Percentiles rank a stretch among this genome's conserved stretches.
phyloP scores from a whole-genome alignment of 1,139 yeast species.

The Candida buenavistaensis region DNA sequence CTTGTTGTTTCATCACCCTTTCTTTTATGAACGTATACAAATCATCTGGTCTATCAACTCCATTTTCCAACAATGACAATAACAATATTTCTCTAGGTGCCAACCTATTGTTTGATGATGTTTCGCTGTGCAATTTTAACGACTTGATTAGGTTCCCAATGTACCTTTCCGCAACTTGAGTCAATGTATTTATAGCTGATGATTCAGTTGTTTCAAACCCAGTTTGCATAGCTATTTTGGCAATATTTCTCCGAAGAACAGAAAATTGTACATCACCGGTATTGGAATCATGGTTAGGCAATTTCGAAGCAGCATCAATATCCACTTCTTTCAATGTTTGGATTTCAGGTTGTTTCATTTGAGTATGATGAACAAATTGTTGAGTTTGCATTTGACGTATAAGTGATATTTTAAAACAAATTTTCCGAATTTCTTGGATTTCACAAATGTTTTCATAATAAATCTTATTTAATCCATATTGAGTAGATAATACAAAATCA shows the following conservation, averaged over 20 bases:
- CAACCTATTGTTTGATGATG: slow-evolving; percentile 50
- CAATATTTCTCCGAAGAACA: slow-evolving; percentile 66
- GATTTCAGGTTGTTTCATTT: slow-evolving; percentile 68
- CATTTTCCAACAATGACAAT: slow-evolving; percentile 76
- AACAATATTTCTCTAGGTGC: slow-evolving; percentile 51
- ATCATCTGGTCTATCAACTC: slow-evolving; percentile 77
- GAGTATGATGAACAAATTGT: slow-evolving; percentile 72
- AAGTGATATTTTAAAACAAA: slow-evolving; percentile 85
- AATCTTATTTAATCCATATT: slow-evolving; percentile 60
- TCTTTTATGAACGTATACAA: slow-evolving; percentile 75
- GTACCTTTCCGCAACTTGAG: slow-evolving; percentile 83
- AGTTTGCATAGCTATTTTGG: slow-evolving; percentile 85
- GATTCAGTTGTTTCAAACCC: slow-evolving; percentile 89
- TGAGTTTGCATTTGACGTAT: slow-evolving; percentile 91
- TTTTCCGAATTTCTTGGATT: slow-evolving; percentile 84
- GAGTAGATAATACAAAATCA: slow-evolving; percentile 33
- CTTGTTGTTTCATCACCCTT: slow-evolving; percentile 66
- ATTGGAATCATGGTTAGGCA: slow-evolving; percentile 64
- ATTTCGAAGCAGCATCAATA: slow-evolving; percentile 74
- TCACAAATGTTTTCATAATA: slow-evolving; percentile 67
- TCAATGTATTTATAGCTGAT: slow-evolving; percentile 72
- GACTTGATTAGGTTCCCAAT: slow-evolving; percentile 73
- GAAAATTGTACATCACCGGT: slow-evolving; percentile 61
- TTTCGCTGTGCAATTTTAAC: slow-evolving; percentile 68
- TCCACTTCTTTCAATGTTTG: slow-evolving; percentile 66